Evolutionary conservation across 2,329 filamentous ascomycete species (phyloP).

Genomic region (Xylaria sp.): DNA sequence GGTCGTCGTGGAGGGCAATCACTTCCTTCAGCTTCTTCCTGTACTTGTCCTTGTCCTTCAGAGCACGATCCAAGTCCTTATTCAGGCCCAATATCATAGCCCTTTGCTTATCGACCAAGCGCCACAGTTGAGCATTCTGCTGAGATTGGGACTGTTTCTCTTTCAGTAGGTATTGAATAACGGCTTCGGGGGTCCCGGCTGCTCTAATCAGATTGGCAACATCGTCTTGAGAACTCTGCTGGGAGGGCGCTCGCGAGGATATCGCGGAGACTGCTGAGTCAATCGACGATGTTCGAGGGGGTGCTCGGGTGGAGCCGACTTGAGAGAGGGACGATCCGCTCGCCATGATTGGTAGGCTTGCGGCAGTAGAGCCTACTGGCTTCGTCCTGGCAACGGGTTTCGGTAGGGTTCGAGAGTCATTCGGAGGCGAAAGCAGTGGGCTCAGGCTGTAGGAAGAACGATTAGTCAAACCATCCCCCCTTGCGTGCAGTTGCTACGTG

Average conservation of each 20-base stretch:
- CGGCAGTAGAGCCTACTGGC: conserved; percentile 55
- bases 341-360: conserved; percentile 58
- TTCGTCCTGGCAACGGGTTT: conserved; percentile 56
- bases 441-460: conserved; percentile 44
- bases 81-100: conserved; percentile 94
- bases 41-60: conserved; percentile 96
- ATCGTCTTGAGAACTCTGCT: conserved; percentile 73
- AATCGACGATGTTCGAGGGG: conserved; percentile 83
- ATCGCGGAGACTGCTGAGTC: conserved; percentile 90
- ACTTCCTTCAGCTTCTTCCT: conserved; percentile 88
- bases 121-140: conserved; percentile 94
- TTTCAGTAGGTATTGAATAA: conserved; percentile 86
- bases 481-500: background rate
- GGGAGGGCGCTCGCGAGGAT: conserved; percentile 68
- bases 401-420: conserved; percentile 61
- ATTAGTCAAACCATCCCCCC: conserved; percentile 18
- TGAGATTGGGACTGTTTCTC: conserved; percentile 90
- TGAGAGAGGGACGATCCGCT: conserved; percentile 56
- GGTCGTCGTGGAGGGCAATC: conserved; percentile 53
- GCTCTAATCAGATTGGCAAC: conserved; percentile 81
- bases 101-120: conserved; percentile 94
- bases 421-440: conserved; percentile 52
- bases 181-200: conserved; percentile 88
- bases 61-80: conserved; percentile 87
- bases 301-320: conserved; percentile 53